A percentile compares a stretch with the other conserved stretches of the same genome.
phyloP scores from a whole-genome alignment of 306 rosid species.

The Cicer arietinum region DNA sequence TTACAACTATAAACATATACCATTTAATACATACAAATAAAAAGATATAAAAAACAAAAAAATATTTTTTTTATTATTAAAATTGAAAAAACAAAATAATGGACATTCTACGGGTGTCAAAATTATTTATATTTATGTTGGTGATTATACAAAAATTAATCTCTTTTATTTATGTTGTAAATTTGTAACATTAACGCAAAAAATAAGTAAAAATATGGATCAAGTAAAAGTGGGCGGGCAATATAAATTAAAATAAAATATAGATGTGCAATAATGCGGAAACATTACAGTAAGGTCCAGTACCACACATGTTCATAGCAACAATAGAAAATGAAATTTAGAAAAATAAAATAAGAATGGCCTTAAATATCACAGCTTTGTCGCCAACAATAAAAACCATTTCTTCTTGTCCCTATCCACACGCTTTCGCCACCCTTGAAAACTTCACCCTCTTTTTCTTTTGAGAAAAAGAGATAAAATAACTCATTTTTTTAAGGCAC shows the following conservation, averaged over 20 bases:
- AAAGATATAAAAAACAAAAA: no score
- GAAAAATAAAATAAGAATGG: not conserved
- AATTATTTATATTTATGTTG: no score
- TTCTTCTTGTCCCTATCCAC: constrained; percentile 1
- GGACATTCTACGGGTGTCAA: no score
- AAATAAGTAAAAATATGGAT: not conserved
- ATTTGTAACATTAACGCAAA: no score
- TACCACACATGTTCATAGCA: constrained; percentile 3
- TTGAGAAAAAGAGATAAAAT: not conserved
- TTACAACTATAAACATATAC: no score
- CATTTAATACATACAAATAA: no score
- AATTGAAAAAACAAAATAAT: no score
- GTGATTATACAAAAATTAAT: no score
- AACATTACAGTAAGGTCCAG: no score
- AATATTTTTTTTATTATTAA: no score
- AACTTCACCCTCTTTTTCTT: not conserved
- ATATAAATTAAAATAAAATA: not conserved
- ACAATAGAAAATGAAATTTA: not conserved
- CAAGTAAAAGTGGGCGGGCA: constrained; percentile 16
- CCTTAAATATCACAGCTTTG: constrained; percentile 8
- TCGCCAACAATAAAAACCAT: not conserved
- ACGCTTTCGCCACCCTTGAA: constrained; percentile 23
- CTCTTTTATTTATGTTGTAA: no score
- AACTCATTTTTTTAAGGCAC: not conserved
- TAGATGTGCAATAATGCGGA: not conserved